A percentile compares a stretch with the other conserved stretches of the same genome.
Conservation (phyloP, 192 early-diverging fungal species). For the Coemansia sp. region DNA sequence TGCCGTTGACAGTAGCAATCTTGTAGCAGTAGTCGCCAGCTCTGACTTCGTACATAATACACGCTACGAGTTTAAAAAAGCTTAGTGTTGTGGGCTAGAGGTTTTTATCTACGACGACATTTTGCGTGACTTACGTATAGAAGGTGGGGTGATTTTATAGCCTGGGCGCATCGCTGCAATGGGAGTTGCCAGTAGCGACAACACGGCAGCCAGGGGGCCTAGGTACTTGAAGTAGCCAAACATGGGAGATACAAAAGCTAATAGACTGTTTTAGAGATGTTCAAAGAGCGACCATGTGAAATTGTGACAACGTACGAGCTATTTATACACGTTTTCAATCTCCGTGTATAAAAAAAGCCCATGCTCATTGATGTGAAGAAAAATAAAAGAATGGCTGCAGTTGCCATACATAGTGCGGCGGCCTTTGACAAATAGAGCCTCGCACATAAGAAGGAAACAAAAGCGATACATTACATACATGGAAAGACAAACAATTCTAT, state of each 20-base stretch:
- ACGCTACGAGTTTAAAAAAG: constrained; percentile 7
- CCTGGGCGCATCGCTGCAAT: background rate
- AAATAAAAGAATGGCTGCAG: constrained; percentile 1
- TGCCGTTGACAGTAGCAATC: constrained; percentile 32
- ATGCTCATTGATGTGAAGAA: background rate
- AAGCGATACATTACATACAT: background rate
- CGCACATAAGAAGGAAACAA: background rate
- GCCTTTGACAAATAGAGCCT: background rate
- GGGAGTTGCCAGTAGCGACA: background rate
- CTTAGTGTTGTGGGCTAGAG: background rate
- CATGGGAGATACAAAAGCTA: background rate
- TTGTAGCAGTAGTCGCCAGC: constrained; percentile 52
- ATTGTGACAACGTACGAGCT: background rate
- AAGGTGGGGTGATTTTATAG: background rate
- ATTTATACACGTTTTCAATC: background rate
- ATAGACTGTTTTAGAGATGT: background rate
- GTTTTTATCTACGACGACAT: background rate
- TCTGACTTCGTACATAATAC: constrained; percentile 45
- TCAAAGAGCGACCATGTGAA: background rate
- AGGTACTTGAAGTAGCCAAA: constrained; percentile 1
- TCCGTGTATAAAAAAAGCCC: too few relatives aligned
- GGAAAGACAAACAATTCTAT: background rate
- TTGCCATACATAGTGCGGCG: background rate
- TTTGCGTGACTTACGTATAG: background rate
- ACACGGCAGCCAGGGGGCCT: background rate